Evolutionary conservation across 2,329 filamentous ascomycete genomes (phyloP).

Genomic region (Aphanocladium album): DNA sequence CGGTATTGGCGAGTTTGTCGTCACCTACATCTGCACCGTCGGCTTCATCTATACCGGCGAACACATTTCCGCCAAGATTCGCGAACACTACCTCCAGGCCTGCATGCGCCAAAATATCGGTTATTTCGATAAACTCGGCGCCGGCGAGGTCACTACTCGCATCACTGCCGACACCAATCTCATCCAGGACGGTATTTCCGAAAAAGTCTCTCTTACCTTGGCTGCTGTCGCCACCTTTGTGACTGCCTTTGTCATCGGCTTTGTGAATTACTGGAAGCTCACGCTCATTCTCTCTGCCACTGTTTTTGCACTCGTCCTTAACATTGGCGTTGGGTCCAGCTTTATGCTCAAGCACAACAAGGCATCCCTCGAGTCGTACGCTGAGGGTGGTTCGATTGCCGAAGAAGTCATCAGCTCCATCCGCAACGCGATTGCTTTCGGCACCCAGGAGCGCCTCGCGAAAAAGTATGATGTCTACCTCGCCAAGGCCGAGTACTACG

Average conservation of each 20-base stretch:
- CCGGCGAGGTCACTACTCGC: conserved; percentile 56
- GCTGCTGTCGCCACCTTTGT: conserved; percentile 51
- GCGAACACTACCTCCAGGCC: conserved; percentile 59
- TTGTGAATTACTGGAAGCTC: conserved; percentile 53
- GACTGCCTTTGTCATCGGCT: conserved; percentile 49
- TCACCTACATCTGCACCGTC: conserved; percentile 73
- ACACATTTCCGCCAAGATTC: conserved; percentile 58
- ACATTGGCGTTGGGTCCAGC: conserved; percentile 35
- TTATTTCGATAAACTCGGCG: conserved; percentile 60
- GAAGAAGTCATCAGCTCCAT: conserved; percentile 57
- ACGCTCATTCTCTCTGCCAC: conserved; percentile 54
- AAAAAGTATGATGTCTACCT: conserved; percentile 39
- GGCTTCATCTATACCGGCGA: conserved; percentile 87
- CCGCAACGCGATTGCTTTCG: conserved; percentile 58
- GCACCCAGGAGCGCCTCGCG: conserved; percentile 51
- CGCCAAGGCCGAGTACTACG: conserved; percentile 45
- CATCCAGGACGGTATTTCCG: conserved; percentile 60
- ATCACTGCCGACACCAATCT: conserved; percentile 61
- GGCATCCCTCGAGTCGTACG: conserved; percentile 39
- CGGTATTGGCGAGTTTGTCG: conserved; percentile 72
- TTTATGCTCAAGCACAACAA: conserved; percentile 51
- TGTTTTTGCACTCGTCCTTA: conserved; percentile 50
- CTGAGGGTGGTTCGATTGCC: conserved; percentile 53
- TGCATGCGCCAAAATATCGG: conserved; percentile 63
- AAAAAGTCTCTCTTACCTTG: conserved; percentile 55